Conservation (phyloP, 169 alveolate species). For the Theileria annulata region DNA sequence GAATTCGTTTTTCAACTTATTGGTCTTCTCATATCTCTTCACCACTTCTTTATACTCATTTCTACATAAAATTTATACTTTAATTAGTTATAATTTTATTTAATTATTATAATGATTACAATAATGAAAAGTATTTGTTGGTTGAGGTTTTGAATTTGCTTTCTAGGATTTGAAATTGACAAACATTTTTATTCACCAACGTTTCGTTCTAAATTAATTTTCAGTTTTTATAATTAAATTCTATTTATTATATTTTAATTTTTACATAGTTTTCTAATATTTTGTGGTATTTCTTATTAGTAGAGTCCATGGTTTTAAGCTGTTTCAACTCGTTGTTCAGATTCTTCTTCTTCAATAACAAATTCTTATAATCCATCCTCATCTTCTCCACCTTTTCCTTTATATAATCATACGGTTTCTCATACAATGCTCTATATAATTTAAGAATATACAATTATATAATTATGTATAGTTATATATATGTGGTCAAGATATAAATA, state of each 20-base stretch:
- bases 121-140: not conserved
- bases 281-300: constrained; percentile 30
- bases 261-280: constrained; percentile 26
- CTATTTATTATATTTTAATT: not conserved
- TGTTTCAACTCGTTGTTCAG: constrained; percentile 47
- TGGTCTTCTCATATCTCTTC: constrained; percentile 20
- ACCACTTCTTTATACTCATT: constrained; percentile 37
- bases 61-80: constrained; percentile 39
- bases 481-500: too few species aligned
- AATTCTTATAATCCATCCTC: constrained; percentile 48
- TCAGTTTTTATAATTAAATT: too few species aligned
- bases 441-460: too few species aligned
- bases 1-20: constrained; percentile 32
- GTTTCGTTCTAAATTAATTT: constrained; percentile 29
- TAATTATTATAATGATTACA: not conserved
- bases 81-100: not conserved
- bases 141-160: constrained; percentile 18
- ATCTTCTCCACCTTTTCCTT: constrained; percentile 52
- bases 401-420: constrained; percentile 54
- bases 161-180: constrained; percentile 20
- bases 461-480: too few species aligned
- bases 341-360: constrained; percentile 34
- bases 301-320: constrained; percentile 33
- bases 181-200: constrained; percentile 36
- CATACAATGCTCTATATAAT: constrained; percentile 41